Conservation (phyloP, 352 stramenopile genomes). For the Phytopythium aichiense region DNA sequence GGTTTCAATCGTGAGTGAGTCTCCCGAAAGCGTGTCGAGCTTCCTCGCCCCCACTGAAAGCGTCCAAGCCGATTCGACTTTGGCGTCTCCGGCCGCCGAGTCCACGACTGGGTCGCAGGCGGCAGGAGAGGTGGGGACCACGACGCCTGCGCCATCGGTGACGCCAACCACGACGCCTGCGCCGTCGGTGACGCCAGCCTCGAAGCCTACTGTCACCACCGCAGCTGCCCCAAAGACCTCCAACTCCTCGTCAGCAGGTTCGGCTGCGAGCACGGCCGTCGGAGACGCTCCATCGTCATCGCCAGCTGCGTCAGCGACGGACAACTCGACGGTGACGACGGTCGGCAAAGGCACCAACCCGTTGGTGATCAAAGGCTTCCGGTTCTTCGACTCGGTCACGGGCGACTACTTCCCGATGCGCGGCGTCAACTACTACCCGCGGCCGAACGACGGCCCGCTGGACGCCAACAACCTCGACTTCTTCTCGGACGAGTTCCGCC, state of each 20-base stretch:
- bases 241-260: neutral
- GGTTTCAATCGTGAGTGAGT: neutral
- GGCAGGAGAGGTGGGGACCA: neutral
- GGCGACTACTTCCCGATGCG: slow-evolving; percentile 67
- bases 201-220: neutral
- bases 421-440: slow-evolving; percentile 86
- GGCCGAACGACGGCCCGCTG: slow-evolving; percentile 62
- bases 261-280: neutral
- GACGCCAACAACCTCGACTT: slow-evolving; percentile 80
- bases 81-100: neutral
- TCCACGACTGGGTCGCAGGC: neutral
- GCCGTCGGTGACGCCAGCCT: no score
- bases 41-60: neutral
- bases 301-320: neutral
- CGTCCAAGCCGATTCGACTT: neutral
- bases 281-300: neutral
- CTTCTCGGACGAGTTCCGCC: slow-evolving; percentile 65
- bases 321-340: neutral
- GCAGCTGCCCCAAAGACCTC: neutral
- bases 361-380: slow-evolving; percentile 65
- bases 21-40: neutral
- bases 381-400: slow-evolving; percentile 73
- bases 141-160: neutral
- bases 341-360: slow-evolving; percentile 23
- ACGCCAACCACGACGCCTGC: neutral